Conservation (phyloP, 495 filamentous ascomycete genomes). For the Apodospora peruviana region DNA sequence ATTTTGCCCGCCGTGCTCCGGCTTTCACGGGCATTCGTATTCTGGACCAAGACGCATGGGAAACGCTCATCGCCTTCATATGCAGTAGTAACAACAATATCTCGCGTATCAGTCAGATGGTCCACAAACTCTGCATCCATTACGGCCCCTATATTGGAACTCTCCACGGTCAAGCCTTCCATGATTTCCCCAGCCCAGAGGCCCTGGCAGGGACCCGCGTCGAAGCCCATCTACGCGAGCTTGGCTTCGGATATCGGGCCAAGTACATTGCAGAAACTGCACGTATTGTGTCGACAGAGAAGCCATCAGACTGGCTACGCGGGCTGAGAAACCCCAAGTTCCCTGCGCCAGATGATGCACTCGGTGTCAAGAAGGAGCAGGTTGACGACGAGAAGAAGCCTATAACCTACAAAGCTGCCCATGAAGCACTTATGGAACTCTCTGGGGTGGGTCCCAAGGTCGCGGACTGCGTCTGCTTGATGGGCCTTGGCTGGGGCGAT, state of each 20-base stretch:
- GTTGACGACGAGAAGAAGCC: conserved; percentile 2
- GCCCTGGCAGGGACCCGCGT: conserved; percentile 62
- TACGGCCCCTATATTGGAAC: conserved; percentile 75
- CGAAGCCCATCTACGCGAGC: conserved; percentile 67
- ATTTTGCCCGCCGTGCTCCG: conserved; percentile 83
- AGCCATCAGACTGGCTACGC: conserved; percentile 69
- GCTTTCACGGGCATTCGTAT: conserved; percentile 93
- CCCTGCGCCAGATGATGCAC: conserved; percentile 46
- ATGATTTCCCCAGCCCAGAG: conserved; percentile 80
- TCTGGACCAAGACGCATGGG: conserved; percentile 92
- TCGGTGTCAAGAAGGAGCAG: neutral
- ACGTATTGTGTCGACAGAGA: conserved; percentile 59
- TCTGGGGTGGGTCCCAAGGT: conserved; percentile 95
- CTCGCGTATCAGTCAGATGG: conserved; percentile 88
- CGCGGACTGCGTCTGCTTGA: conserved; percentile 90
- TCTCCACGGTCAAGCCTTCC: conserved; percentile 63
- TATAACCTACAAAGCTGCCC: conserved; percentile 65
- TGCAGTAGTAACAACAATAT: conserved; percentile 99
- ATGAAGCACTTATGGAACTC: conserved; percentile 70
- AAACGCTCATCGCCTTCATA: conserved; percentile 88
- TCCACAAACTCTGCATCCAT: conserved; percentile 80
- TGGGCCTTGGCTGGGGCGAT: conserved; percentile 97
- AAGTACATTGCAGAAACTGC: conserved; percentile 88
- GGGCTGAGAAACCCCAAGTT: conserved; percentile 69
- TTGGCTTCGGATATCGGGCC: conserved; percentile 94